Evolutionary conservation across 2,329 filamentous ascomycete species (phyloP).

Genomic region (Reticulascus tulasneorum): DNA sequence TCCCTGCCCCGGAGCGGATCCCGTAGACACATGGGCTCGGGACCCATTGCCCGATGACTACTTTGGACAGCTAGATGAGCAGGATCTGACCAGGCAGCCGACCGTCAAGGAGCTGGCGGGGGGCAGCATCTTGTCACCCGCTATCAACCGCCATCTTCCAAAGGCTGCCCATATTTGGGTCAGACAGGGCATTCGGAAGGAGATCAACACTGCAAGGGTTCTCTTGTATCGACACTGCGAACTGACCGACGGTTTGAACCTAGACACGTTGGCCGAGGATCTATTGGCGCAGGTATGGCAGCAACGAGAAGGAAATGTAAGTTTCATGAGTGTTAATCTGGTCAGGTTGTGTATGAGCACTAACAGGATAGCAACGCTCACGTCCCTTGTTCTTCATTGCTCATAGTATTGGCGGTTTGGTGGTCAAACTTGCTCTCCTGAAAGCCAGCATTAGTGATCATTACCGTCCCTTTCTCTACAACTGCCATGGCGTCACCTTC

Average conservation of each 20-base stretch:
- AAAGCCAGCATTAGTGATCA: slow-evolving; percentile 35
- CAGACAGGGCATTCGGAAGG: slow-evolving; percentile 45
- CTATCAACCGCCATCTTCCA: slow-evolving; percentile 14
- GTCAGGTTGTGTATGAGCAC: background rate
- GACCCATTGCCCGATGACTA: slow-evolving; percentile 45
- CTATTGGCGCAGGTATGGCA: slow-evolving; percentile 39
- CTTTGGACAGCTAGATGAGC: slow-evolving; percentile 31
- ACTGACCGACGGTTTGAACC: slow-evolving; percentile 33
- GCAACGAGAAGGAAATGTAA: slow-evolving; percentile 27
- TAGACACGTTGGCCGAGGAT: slow-evolving; percentile 42
- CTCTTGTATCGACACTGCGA: slow-evolving; percentile 48
- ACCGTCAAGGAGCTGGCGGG: slow-evolving; percentile 27
- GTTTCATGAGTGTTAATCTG: slow-evolving; percentile 11
- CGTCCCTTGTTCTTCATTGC: slow-evolving; percentile 58
- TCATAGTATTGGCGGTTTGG: slow-evolving; percentile 58
- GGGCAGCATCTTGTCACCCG: slow-evolving; percentile 8
- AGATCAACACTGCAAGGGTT: slow-evolving; percentile 44
- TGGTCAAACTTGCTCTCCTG: slow-evolving; percentile 53
- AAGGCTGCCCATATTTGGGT: slow-evolving; percentile 44
- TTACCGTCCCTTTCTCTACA: slow-evolving; percentile 43
- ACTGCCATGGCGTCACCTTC: slow-evolving; percentile 59
- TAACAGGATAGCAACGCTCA: slow-evolving; percentile 19
- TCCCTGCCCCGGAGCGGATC: slow-evolving; percentile 49
- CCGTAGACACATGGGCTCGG: slow-evolving; percentile 49
- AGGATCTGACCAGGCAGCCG: slow-evolving; percentile 3